Evolutionary conservation across 345 rosid genomes (phyloP), one percentile per base, ranked within the genome.

Genomic region (Hibiscus mutabilis): DNA sequence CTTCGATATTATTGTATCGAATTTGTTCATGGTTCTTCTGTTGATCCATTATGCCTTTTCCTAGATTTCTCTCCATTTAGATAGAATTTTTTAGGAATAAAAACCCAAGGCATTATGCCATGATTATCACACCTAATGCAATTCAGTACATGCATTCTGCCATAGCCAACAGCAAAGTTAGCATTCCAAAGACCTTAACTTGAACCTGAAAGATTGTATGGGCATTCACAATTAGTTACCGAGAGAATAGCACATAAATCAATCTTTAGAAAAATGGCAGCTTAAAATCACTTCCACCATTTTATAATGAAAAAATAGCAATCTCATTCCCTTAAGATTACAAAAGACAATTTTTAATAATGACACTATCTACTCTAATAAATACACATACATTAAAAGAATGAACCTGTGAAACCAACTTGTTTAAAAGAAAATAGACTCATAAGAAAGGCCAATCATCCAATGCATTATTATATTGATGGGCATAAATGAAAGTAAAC

Each of bases 31-130:
- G 77, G 77, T 73, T 81, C 69, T 72, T 81, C 65, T 68, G 81
- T 44, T 73, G 88, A 78, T 87, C 86, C 79, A 76, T 75, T 22
- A 75, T 3, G n/a, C 75, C 80, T 73, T 78, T 75, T 53, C 82
- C 80, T 22, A 64, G 68, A 74, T 80, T 86, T 58, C 80, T 83
- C 74, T 89, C 89, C 88, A 81, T 83, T 69, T 74, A 75, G 33
- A 59, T 78, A 66, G 73, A 58, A 31, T 56, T 69, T 27, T 51
- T 57, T 75, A n/a, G 74, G 44, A 63, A 72, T 31, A 69, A 75
- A 19, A 60, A 24, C 29, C 66, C 63, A 72, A 76, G 60, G 70
- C 69, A 72, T 61, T 59, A 47, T 60, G 56, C 79, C 77, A 79
- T 75, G 53, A 64, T 72, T 47, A 75, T 72, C 63, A 72, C 67